These are phyloP conservation scores for Leishmania guyanensis DNA, from an alignment of 208 protist genomes.

Conservation along the genomic window DNA sequence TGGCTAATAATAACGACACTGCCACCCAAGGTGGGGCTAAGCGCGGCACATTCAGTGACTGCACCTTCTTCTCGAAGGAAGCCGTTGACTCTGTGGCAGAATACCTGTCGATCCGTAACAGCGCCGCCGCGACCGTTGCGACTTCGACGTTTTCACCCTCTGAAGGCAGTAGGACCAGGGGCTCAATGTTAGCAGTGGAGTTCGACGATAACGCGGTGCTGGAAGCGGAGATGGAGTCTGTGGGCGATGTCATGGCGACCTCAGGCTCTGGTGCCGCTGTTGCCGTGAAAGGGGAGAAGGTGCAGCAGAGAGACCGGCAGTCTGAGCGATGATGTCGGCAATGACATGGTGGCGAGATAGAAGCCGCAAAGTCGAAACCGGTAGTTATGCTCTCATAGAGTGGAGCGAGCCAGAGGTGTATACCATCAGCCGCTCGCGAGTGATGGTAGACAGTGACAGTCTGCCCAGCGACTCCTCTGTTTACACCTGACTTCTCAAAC, in stretches of 20 bases:
- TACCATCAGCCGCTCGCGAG: not conserved
- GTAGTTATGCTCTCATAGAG: not conserved
- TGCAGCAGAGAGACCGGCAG: not conserved
- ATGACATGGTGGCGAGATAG: not conserved
- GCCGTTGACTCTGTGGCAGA: slow-evolving; percentile 10
- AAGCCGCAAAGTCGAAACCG: not conserved
- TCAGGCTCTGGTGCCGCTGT: not conserved
- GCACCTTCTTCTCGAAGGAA: slow-evolving; percentile 21
- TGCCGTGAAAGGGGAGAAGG: not conserved
- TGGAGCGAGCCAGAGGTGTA: not conserved
- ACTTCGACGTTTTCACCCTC: slow-evolving; percentile 13
- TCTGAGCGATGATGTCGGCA: not conserved
- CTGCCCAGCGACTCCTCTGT: not conserved
- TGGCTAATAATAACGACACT: not conserved
- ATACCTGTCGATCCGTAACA: not conserved
- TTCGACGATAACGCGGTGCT: slow-evolving; percentile 23
- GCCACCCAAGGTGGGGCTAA: not conserved
- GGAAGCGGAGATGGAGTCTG: slow-evolving; percentile 20
- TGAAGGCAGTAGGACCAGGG: not conserved
- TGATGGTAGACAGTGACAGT: not conserved
- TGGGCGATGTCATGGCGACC: slow-evolving; percentile 25
- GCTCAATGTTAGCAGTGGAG: not conserved
- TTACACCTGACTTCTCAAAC: not conserved
- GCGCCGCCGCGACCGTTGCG: not conserved
- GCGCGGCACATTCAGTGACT: not conserved